These are phyloP conservation scores for Phaseolus lunatus DNA, from an alignment of 306 rosid species.

Conservation along the genomic window DNA sequence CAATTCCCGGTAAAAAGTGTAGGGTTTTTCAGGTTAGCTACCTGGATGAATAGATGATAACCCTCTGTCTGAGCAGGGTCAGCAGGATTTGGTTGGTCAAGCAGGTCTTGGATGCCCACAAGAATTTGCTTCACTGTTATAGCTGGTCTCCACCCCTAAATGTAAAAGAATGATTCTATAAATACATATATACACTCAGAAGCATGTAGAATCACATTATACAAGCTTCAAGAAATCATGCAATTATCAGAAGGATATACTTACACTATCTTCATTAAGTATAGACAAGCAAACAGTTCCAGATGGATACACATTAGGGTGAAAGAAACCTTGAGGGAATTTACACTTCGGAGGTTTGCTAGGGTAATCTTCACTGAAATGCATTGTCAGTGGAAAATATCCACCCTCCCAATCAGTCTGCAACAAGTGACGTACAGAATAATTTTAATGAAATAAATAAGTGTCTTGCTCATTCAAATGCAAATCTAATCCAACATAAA, in stretches of 20 bases:
- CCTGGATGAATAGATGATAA: constrained; percentile 97
- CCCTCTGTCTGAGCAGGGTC: constrained; percentile 99
- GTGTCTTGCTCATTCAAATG: neutral
- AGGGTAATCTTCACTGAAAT: constrained; percentile 99
- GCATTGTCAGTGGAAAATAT: constrained; percentile 82
- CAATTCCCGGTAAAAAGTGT: constrained; percentile 8
- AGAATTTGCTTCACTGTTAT: constrained; percentile 97
- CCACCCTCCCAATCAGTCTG: constrained; percentile 99
- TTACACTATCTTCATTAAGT: constrained; percentile 95
- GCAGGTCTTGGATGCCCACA: constrained; percentile 93
- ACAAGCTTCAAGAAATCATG: neutral
- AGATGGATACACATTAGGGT: constrained; percentile 98
- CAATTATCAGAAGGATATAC: constrained; percentile 45
- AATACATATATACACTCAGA: neutral
- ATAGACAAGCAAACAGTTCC: constrained; percentile 98
- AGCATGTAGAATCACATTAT: neutral
- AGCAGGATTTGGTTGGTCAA: constrained; percentile 94
- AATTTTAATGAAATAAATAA: constrained; percentile 18
- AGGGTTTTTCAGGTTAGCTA: constrained; percentile 43
- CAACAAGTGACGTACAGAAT: constrained; percentile 42
- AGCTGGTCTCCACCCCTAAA: constrained; percentile 98
- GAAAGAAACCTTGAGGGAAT: constrained; percentile 93
- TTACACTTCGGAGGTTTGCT: constrained; percentile 98
- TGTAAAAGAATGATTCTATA: neutral
- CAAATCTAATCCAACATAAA: neutral